Base-by-base conservation (phyloP, 257 asterid genomes). In the Anisodus acutangulus region DNA sequence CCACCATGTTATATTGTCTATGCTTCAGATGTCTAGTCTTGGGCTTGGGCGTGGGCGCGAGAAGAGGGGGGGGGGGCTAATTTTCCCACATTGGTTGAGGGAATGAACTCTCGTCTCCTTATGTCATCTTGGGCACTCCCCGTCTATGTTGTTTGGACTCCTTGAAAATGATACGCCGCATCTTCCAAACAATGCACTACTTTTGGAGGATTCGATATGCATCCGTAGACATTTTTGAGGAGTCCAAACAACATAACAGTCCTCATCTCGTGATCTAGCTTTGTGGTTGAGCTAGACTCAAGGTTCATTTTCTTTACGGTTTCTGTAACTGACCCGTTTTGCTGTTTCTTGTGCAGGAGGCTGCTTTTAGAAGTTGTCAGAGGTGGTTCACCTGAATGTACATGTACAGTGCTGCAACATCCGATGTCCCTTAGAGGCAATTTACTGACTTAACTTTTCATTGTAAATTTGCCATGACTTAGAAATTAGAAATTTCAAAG, bases 321-420 rank as follows among this genome's bases (percentile, higher is more conserved):
- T 13, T 15, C 78, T 13, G 4, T 69, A 39, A 39, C 54, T 69
- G 78, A 69, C 7, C 3, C 8, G 78, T 41, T 69, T 39, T 39
- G 9, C 13, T 15, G 66, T 79, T 78, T 31, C 35, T 41, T 31
- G 4, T 82, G 83, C 86, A 88, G 89, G 88, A 82, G 81, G 88
- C 83, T 78, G 85, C 72, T 31, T 41, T 67, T 82, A 43, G 63
- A 62, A 78, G 67, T 81, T 70, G 85, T 68, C 47, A 47, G 83
- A 41, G 87, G 85, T 41, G 83, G 85, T 82, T 84, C 60, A 69
- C 74, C 84, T 84, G 82, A 80, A 67, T 82, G 90, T 88, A 86
- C 87, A 81, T 86, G 90, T 88, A 82, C 88, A 84, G 83, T 67
- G 86, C 83, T 86, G 84, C 83, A 79, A 81, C 86, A 79, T 83